Base-by-base conservation (phyloP, 176 grass and related monocot genomes). In the Pontederia crassipes region DNA sequence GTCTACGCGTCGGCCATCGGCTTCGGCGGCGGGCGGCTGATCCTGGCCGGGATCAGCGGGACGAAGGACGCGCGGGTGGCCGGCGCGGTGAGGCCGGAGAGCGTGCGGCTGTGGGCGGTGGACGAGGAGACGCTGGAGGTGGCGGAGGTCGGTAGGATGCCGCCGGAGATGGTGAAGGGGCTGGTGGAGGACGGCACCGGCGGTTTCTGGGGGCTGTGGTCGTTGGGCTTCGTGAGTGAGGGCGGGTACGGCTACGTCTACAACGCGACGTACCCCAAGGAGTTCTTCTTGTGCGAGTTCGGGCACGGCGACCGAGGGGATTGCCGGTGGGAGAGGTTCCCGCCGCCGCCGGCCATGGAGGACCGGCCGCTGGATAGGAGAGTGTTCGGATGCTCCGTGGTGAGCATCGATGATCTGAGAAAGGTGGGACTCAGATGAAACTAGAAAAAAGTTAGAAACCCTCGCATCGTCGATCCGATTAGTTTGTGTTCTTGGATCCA, bases 251-350 rank as follows among this genome's bases (percentile, higher is more conserved):
- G 87, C 0, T 98, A 98, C 66, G 76, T 98, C 58, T 98, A 89
- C 79, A 98, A 98, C 72, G 71, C 81, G 56, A 72, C 79, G 13
- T 77, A 85, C 64, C 76, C 71, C 67, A 17, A 17, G 48, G 79
- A 79, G 48, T 88, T 85, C n/a, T 78, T 72, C 83, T 0, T 90
- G 89, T 78, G 80, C 86, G 72, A 74, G 81, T 29, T 62, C 11
- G 24, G 12, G 49, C 2, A 9, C 9, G 47, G 26, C 17, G 4
- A 0, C 14, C 9, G 64, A 53, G 48, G 54, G 2, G 57, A 13
- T 18, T 52, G 71, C 71, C 75, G 86, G 59, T 95, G 90, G 90
- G 77, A 95, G 74, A 86, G 82, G 86, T 77, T 86, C 61, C 77
- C 86, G 12, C 67, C 68, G 74, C 63, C 82, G 70, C 72, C 80